Base-by-base conservation (phyloP, 225 moss, liverwort and hornwort species). In the Pleurozium schreberi region DNA sequence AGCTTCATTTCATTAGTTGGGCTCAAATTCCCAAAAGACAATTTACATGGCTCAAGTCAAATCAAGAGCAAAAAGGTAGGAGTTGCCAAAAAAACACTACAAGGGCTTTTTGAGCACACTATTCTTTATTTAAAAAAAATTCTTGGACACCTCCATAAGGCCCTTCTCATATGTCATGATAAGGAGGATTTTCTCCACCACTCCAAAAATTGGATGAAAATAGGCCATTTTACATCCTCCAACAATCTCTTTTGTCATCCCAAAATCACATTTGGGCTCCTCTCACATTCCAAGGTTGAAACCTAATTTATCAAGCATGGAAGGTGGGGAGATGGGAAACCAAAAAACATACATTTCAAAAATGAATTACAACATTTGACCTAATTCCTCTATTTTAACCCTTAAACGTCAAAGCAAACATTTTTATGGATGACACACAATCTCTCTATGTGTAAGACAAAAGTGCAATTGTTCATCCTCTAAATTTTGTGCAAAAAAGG, bases 41-140 rank as follows among this genome's bases (percentile, higher is more conserved):
- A 43, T 27, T 43, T 28, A 28, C 3, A 43, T 45, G 27, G 10
- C 9, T 28, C 16, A 73, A 43, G 28, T 73, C 10, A 73, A 2
- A 27, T 43, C 3, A 73, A 73, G 9, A 30, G 1, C 2, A 18
- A 45, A 10, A 10, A 18, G 1, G 4, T 73, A 30, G 4, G 10
- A 45, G 0, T 30, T 30, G 30, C 30, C 3, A 30, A 28, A 19
- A 31, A 0, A 49, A n/a, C 31, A 19, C 12, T 0, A 6, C 0
- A 19, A 33, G 20, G 8, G 0, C 3, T 18, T 33, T 47, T 74
- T 20, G 7, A 55, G 4, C 1, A 49, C 0, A 18, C 2, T 19
- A 19, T 19, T 74, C 31, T 1, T 75, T 7, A 75, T 27, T 49
- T 33, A 31, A 31, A 18, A 49, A 75, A 74, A 74, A 74, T 31